Percentiles rank a stretch among this genome's conserved stretches.
Conservation (phyloP, 352 stramenopile genomes). For the Globisporangium solare region DNA sequence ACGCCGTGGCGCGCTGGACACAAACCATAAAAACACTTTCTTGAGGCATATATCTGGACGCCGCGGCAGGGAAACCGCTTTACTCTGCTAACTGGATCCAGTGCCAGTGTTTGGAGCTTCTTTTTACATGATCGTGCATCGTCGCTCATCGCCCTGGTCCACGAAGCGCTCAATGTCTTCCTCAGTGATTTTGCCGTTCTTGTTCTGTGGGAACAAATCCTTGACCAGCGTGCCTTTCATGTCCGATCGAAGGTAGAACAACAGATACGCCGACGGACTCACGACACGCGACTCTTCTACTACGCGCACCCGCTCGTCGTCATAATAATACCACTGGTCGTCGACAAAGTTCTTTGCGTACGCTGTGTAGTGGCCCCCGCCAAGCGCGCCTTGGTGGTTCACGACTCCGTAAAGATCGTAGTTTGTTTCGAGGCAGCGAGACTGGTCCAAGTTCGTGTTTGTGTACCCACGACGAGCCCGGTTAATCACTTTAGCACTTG, state of each 20-base stretch:
- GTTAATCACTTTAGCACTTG: constrained; percentile 39
- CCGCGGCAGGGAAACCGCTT: constrained; percentile 1
- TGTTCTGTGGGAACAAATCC: constrained; percentile 84
- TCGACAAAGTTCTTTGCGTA: constrained; percentile 88
- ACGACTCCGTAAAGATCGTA: constrained; percentile 88
- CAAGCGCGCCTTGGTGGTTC: constrained; percentile 85
- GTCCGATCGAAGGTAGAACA: constrained; percentile 91
- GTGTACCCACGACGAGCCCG: constrained; percentile 79
- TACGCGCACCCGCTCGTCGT: constrained; percentile 83
- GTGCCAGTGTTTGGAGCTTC: background rate
- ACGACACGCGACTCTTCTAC: constrained; percentile 86
- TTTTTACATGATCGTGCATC: constrained; percentile 80
- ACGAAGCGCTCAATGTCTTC: constrained; percentile 88
- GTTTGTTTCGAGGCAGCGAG: constrained; percentile 79
- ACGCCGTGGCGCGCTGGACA: background rate
- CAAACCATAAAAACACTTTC: background rate
- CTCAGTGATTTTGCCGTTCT: constrained; percentile 82
- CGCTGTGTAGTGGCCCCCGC: constrained; percentile 84
- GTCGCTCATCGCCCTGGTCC: constrained; percentile 73
- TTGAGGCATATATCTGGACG: constrained; percentile 1
- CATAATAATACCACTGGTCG: constrained; percentile 89
- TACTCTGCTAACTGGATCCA: background rate
- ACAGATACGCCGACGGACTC: constrained; percentile 84
- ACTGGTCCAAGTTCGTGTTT: constrained; percentile 87
- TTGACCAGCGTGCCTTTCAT: constrained; percentile 80